Base-by-base conservation (phyloP, 768 basidiomycete species). In the Psilocybe cyanescens region DNA sequence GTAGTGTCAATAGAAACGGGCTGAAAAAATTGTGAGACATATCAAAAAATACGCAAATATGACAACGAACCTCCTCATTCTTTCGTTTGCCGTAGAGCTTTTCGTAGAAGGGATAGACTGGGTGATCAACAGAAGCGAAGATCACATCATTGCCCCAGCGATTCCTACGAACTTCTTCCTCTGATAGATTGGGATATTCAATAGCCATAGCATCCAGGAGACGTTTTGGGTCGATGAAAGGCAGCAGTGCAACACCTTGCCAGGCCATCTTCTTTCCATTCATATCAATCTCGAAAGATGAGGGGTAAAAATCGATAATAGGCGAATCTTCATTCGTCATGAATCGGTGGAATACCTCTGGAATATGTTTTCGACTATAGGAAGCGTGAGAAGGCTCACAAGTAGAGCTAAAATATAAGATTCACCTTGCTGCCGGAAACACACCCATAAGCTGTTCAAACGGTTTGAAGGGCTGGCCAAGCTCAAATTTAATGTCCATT, bases 221-320 rank as follows among this genome's bases (percentile, higher is more conserved):
- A 35, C 95, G 85, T 58, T 82, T 83, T 72, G 89, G 83, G 70
- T 99, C 93, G 64, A 99, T 99, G 80, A 99, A 99, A 0, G 97
- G 96, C 19, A 99, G 80, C 8, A 99, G 79, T 0, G 97, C 96
- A 58, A 99, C 95, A 57, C 97, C 97, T 75, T 99, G 97, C 97
- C 97, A 99, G 6, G 92, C 83, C 96, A 99, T 98, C 77, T 92
- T 93, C 79, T 99, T 99, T 60, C 97, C 97, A 70, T 99, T 99
- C 97, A 99, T 99, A 75, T 99, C 97, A 70, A 99, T 90, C 67
- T 96, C 87, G 74, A 99, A 99, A 14, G 90, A 86, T 0, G 81
- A 64, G 0, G 97, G 97, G 75, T 99, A 99, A 78, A 98, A 99
- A 70, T 99, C 96, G 61, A 94, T 86, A 74, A 99, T 98, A 7